Base-by-base conservation (phyloP, 148 eudicot genomes). In the Arctostaphylos glauca region DNA sequence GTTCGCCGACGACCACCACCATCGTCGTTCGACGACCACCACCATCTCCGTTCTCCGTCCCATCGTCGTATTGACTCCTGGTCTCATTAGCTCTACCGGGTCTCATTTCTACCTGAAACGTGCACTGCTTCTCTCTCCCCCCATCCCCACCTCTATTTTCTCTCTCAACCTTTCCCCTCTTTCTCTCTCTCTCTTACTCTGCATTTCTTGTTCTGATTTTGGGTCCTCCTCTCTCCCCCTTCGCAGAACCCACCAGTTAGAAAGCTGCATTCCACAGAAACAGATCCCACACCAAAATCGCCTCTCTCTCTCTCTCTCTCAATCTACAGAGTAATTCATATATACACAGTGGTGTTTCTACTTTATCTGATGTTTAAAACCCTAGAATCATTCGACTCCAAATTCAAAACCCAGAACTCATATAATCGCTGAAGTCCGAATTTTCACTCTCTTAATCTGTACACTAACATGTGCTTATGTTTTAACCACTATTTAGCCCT, bases 201-300 rank as follows among this genome's bases (percentile, higher is more conserved):
- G 79, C 79, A 74, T 73, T 74, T 49, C 67, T 82, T 82, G 79
- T 82, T 82, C 13, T 16, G 25, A 83, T 83, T 77, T n/a, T n/a
- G n/a, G n/a, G n/a, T 31, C 38, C 38, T 31, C 38, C 38, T 31
- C 38, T 31, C 38, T 31, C 38, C 1, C 38, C 38, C 38, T 31
- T 31, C 38, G 38, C 38, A 31, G 38, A 31, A 31, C 38, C 38
- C 38, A 31, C 54, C 54, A 50, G 54, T 50, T 50, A 50, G 54
- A 50, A 50, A 50, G 54, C 54, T 50, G 54, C 54, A 50, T 50
- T 50, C 54, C 54, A 50, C 8, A 50, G 6, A 56, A 56, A 56
- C 47, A 41, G 74, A 68, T 68, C 74, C 6, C 47, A 68, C 19
- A 0, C 19, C 5, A 25, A 41, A 38, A 68, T 38, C 74, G 44